Base-by-base conservation (phyloP, 2,329 filamentous ascomycete genomes). In the Exophiala mesophila region DNA sequence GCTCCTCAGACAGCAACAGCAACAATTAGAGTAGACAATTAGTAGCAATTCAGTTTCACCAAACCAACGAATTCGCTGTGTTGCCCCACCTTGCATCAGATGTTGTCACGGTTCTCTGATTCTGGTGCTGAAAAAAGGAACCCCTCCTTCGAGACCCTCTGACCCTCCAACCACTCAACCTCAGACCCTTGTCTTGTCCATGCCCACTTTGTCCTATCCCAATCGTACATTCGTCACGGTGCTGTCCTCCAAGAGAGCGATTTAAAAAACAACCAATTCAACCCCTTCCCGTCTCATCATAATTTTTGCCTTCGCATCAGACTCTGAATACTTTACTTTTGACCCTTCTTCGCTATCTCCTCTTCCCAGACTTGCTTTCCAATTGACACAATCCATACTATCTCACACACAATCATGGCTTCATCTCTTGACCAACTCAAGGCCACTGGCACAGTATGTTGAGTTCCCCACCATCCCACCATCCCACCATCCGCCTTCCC, bases 371-470 rank as follows among this genome's bases (percentile, higher is more conserved):
- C 13, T 4, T 12, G 23, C 18, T 23, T 15, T 10, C 26, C 19
- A 10, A 32, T 12, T 36, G 10, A 8, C 36, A 26, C n/a, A 13
- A 29, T 32, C 45, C 28, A 32, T 15, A 12, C 13, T 30, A 38
- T 36, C 29, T 31, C 19, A 12, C 31, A 20, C 30, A 5, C 39
- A 36, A 68, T 41, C 54, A 96, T 96, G 89, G 71, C 87, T 70
- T 83, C 74, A 70, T 87, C 89, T 70, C 85, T 98, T 61, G 92
- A 97, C 61, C 89, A 97, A 76, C 81, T 98, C 69, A 98, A 98
- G 80, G 82, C 87, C 75, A 71, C 84, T 66, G 92, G 92, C 83
- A 98, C 92, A 64, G 88, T 94, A 78, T 71, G 87, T 85, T 52
- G 31, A 29, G 44, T 16, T 37, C 38, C 31, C 45, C 37, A 45